Evolutionary conservation across 2,329 filamentous ascomycete species (phyloP).

Genomic region (Exophiala dermatitidis): DNA sequence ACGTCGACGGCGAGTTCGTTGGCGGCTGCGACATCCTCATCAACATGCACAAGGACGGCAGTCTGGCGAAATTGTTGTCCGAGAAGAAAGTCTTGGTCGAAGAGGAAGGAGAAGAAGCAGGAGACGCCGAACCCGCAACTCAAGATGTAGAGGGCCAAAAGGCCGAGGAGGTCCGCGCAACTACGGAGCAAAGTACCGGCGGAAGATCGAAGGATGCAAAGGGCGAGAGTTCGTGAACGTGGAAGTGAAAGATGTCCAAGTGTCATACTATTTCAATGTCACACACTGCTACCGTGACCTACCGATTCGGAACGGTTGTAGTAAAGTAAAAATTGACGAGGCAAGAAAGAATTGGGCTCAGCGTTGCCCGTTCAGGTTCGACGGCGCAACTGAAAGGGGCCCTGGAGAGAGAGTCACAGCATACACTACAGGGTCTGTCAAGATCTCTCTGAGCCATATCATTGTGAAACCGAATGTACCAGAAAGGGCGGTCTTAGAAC

Average conservation of each 20-base stretch:
- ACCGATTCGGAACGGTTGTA: too few species aligned
- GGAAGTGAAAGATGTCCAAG: background rate
- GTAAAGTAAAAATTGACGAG: too few species aligned
- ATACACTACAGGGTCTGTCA: too few species aligned
- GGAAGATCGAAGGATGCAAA: constrained; percentile 23
- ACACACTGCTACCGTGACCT: background rate
- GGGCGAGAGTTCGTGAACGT: constrained; percentile 19
- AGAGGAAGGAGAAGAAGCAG: constrained; percentile 30
- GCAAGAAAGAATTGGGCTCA: too few species aligned
- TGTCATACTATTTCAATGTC: background rate
- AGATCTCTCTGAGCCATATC: too few species aligned
- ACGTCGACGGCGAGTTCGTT: constrained; percentile 90
- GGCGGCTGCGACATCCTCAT: constrained; percentile 97
- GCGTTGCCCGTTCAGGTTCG: too few species aligned
- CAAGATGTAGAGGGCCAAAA: constrained; percentile 18
- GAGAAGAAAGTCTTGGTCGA: constrained; percentile 79
- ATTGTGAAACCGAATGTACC: too few species aligned
- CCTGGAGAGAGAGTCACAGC: too few species aligned
- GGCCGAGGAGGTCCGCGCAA: constrained; percentile 12
- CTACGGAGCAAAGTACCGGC: constrained; percentile 19
- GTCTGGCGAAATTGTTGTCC: constrained; percentile 82
- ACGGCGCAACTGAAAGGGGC: too few species aligned
- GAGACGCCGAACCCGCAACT: constrained; percentile 28
- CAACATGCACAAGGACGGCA: constrained; percentile 94
- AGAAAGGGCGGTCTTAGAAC: too few species aligned